Evolutionary conservation across 2,329 filamentous ascomycete genomes (phyloP), one percentile per base, ranked within the genome.

Genomic region (Trichophyton rubrum): DNA sequence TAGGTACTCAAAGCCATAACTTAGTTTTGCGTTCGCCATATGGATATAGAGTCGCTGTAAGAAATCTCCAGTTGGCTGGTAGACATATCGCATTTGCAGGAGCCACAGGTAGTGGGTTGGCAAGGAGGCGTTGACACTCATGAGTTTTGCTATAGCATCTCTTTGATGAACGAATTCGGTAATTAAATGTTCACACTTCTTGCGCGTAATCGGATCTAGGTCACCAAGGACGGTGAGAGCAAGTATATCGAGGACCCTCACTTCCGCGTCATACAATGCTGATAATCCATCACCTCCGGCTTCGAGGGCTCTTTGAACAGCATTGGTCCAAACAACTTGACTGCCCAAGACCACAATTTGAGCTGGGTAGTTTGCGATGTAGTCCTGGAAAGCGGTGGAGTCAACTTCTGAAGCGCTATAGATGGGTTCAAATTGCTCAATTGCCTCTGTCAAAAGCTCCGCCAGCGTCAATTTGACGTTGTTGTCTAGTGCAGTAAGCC

Each of bases 151-250:
- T 65, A 97, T 93, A 17, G 87, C 84, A 73, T 99, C 93, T 63
- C 93, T 88, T 74, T 99, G 95, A 72, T 99, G 93, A 13, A 99
- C 93, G 70, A 93, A 97, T 72, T 99, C 95, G 0, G 95, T 99
- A 70, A 99, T 99, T 66, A 99, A 82, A 74, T 96, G 92, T 73
- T 99, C 93, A 74, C 92, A 99, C 78, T 96, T 96, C 80, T 96
- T 96, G 64, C 93, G 84, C 70, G 88, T 84, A 57, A 96, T 88
- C 5, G 89, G 79, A 66, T 91, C 88, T 22, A 99, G 82, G 68
- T 99, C 91, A 43, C 89, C 89, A 15, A 99, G 80, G 11, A 99
- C 93, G 2, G 90, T 92, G 43, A 88, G 82, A 20, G 93, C 93
- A 60, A 99, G 85, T 22, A 95, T 79, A 60, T 89, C 85, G 51